Conservation (phyloP, 1,284 basidiomycete species). For the Sporisorium sorghi region DNA sequence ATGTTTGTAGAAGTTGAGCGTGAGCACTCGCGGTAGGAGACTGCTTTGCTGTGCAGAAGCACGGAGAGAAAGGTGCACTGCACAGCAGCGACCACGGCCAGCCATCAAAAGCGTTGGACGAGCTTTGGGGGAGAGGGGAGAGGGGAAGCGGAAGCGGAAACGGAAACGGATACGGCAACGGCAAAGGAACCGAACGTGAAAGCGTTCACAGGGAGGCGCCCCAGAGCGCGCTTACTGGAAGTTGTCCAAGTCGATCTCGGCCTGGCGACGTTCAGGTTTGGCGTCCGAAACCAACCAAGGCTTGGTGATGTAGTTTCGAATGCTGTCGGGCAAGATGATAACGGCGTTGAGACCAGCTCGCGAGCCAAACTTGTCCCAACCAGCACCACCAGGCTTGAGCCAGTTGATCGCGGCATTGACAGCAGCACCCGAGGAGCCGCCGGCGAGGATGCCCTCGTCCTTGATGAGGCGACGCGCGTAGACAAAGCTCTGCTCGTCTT, state of each 20-base stretch:
- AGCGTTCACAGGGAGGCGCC: not conserved
- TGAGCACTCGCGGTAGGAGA: slow-evolving; percentile 20
- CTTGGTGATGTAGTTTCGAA: slow-evolving; percentile 97
- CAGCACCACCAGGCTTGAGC: slow-evolving; percentile 77
- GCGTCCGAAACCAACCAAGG: slow-evolving; percentile 66
- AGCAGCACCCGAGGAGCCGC: slow-evolving; percentile 89
- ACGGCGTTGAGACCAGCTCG: slow-evolving; percentile 86
- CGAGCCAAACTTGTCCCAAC: slow-evolving; percentile 75
- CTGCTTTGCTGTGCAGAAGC: slow-evolving; percentile 12
- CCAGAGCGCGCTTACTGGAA: slow-evolving; percentile 27
- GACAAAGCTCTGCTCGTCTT: slow-evolving; percentile 83
- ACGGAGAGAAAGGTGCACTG: not conserved
- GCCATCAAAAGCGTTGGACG: slow-evolving; percentile 19
- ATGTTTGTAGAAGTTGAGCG: slow-evolving; percentile 33
- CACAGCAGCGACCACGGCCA: slow-evolving; percentile 35
- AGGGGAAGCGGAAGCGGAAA: not conserved
- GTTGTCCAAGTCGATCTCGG: slow-evolving; percentile 51
- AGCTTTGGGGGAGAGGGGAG: not conserved
- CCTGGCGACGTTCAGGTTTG: slow-evolving; percentile 43
- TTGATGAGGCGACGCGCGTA: slow-evolving; percentile 84
- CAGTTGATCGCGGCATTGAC: slow-evolving; percentile 82
- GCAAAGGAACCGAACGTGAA: slow-evolving; percentile 1
- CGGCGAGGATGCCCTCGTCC: slow-evolving; percentile 87
- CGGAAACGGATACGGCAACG: not conserved
- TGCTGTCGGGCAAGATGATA: slow-evolving; percentile 86